These are phyloP conservation scores for Leccinum barrowsii DNA, from an alignment of 768 basidiomycete genomes.

Conservation along the genomic window DNA sequence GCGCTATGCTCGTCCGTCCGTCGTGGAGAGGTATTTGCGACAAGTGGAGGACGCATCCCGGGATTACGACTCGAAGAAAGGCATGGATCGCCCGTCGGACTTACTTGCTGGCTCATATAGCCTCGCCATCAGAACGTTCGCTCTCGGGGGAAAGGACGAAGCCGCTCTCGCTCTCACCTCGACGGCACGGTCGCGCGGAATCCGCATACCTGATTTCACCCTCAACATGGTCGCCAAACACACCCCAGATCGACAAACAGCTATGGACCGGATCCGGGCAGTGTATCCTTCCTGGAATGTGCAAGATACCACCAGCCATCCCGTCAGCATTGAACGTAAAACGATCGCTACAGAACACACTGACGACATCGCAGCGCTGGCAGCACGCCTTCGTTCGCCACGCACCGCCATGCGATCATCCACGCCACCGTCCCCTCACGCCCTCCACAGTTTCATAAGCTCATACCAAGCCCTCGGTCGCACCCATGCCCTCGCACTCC, in stretches of 20 bases:
- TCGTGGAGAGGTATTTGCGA: no score
- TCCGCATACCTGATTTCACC: conserved; percentile 35
- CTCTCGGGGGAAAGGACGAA: conserved; percentile 34
- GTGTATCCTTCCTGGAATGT: neutral
- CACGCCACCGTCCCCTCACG: conserved; percentile 19
- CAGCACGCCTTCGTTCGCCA: conserved; percentile 23
- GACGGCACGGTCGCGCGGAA: conserved; percentile 24
- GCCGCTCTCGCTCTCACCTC: conserved; percentile 48
- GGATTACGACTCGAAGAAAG: no score
- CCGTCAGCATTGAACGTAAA: no score
- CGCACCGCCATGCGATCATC: conserved; percentile 12
- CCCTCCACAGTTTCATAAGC: conserved; percentile 9
- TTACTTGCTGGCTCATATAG: conserved; percentile 27
- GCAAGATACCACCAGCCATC: no score
- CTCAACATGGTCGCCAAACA: conserved; percentile 33
- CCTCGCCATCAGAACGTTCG: conserved; percentile 41
- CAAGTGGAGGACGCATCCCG: no score
- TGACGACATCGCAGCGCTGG: conserved; percentile 10
- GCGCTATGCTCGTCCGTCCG: no score
- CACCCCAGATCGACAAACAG: neutral
- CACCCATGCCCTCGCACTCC: no score
- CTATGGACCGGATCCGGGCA: neutral
- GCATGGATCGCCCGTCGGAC: neutral
- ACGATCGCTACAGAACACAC: no score
- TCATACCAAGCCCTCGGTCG: no score